Evolutionary conservation across 169 alveolate genomes (phyloP).

Genomic region (Eimeria falciformis): DNA sequence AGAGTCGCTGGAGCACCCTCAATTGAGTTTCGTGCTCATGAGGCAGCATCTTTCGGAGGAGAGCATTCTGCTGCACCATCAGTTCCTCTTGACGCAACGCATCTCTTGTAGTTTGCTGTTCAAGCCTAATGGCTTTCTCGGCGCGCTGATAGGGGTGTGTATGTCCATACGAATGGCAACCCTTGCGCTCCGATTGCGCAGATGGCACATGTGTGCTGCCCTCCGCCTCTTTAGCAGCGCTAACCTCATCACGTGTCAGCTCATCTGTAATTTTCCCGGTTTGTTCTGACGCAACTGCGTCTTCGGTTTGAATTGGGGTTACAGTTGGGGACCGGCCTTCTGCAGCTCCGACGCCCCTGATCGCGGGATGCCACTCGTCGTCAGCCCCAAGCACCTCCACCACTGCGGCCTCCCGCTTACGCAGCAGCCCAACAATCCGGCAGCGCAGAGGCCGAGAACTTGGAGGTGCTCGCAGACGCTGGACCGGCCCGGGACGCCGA

Average conservation of each 20-base stretch:
- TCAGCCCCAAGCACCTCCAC: slow-evolving; percentile 31
- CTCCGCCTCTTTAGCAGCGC: background rate
- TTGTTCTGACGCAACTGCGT: background rate
- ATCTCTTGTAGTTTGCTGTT: slow-evolving; percentile 47
- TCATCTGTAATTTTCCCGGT: background rate
- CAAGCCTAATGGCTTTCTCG: slow-evolving; percentile 56
- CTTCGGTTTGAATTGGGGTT: background rate
- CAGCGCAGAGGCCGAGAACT: slow-evolving; percentile 43
- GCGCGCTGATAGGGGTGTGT: slow-evolving; percentile 26
- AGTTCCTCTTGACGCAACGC: slow-evolving; percentile 33
- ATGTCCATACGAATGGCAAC: background rate
- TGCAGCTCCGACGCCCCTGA: background rate
- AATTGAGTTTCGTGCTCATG: background rate
- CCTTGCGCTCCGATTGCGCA: background rate
- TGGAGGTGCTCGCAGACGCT: slow-evolving; percentile 24
- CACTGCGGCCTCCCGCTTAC: slow-evolving; percentile 7
- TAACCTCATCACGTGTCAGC: background rate
- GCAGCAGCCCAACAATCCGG: slow-evolving; percentile 39
- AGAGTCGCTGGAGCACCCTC: slow-evolving; percentile 30
- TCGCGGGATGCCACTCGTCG: slow-evolving; percentile 1
- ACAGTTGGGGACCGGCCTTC: background rate
- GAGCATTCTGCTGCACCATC: slow-evolving; percentile 47
- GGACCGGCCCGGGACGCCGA: slow-evolving; percentile 5
- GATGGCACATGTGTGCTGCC: background rate
- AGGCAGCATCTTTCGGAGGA: slow-evolving; percentile 34